These are phyloP conservation scores for Backusella tarrabulga DNA, from an alignment of 192 early-diverging fungal species.

Conservation along the genomic window DNA sequence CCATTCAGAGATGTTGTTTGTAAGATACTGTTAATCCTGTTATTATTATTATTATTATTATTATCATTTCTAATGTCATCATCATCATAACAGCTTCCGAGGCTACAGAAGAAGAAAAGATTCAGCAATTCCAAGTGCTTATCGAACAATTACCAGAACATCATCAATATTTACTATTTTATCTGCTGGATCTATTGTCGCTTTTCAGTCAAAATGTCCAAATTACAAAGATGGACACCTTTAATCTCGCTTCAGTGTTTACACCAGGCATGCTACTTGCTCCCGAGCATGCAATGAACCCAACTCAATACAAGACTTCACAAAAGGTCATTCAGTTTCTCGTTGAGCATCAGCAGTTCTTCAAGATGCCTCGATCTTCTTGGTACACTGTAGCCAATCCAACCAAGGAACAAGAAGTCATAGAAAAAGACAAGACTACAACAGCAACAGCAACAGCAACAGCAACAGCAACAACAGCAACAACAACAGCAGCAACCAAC, in stretches of 20 bases:
- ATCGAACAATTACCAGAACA: conserved; percentile 54
- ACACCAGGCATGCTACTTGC: conserved; percentile 71
- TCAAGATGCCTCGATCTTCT: conserved; percentile 30
- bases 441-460: not conserved
- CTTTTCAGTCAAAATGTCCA: conserved; percentile 45
- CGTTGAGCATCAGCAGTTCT: conserved; percentile 55
- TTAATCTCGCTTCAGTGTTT: conserved; percentile 72
- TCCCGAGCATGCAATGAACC: conserved; percentile 63
- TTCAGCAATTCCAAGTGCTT: conserved; percentile 49
- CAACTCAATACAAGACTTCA: conserved; percentile 69
- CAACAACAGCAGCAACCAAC: not conserved
- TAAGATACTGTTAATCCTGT: conserved; percentile 7
- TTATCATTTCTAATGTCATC: not conserved
- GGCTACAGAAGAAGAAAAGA: conserved; percentile 24
- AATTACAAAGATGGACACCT: conserved; percentile 66
- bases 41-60: too few relatives aligned
- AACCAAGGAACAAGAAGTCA: not conserved
- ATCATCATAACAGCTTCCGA: conserved; percentile 12
- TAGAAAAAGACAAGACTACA: not conserved
- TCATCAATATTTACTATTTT: conserved; percentile 66
- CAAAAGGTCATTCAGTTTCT: conserved; percentile 72
- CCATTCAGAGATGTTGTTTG: conserved; percentile 61
- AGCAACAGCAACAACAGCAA: not conserved
- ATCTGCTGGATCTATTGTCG: conserved; percentile 62
- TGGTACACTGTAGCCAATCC: not conserved